Conservation (phyloP, 2,329 filamentous ascomycete species). For the Sarocladium oryzae region DNA sequence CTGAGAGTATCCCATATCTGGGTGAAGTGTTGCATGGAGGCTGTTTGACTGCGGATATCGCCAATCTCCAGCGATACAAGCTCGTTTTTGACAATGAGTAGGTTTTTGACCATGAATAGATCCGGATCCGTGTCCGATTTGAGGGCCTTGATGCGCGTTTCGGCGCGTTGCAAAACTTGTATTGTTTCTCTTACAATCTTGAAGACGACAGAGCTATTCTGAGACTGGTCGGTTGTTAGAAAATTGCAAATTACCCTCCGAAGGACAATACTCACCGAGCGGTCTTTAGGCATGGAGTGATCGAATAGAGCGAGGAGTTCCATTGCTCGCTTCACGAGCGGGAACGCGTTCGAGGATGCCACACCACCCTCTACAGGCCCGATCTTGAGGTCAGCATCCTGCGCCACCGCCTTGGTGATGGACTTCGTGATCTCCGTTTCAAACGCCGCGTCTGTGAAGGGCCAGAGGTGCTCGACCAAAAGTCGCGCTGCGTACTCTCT, state of each 20-base stretch:
- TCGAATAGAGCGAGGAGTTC: slow-evolving; percentile 57
- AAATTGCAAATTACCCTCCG: not conserved
- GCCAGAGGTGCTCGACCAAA: slow-evolving; percentile 51
- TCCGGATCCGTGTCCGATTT: slow-evolving; percentile 63
- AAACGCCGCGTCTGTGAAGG: slow-evolving; percentile 47
- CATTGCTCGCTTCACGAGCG: slow-evolving; percentile 50
- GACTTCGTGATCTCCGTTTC: slow-evolving; percentile 49
- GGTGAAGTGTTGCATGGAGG: slow-evolving; percentile 51
- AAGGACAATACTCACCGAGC: slow-evolving; percentile 41
- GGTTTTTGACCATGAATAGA: slow-evolving; percentile 89
- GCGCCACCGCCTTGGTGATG: slow-evolving; percentile 41
- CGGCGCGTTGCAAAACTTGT: slow-evolving; percentile 70
- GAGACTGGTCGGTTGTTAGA: slow-evolving; percentile 20
- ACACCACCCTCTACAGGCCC: slow-evolving; percentile 40
- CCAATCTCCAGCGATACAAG: slow-evolving; percentile 94
- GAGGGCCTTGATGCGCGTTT: slow-evolving; percentile 60
- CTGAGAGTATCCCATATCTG: slow-evolving; percentile 60
- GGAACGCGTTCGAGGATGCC: slow-evolving; percentile 51
- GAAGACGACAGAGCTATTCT: slow-evolving; percentile 51
- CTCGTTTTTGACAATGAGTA: slow-evolving; percentile 92
- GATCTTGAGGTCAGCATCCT: slow-evolving; percentile 44
- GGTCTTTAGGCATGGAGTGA: slow-evolving; percentile 56
- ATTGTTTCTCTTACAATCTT: slow-evolving; percentile 87
- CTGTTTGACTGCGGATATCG: slow-evolving; percentile 47
- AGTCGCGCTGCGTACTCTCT: slow-evolving; percentile 50